Conservation (phyloP, 352 stramenopile species). For the Phytophthora kernoviae region DNA sequence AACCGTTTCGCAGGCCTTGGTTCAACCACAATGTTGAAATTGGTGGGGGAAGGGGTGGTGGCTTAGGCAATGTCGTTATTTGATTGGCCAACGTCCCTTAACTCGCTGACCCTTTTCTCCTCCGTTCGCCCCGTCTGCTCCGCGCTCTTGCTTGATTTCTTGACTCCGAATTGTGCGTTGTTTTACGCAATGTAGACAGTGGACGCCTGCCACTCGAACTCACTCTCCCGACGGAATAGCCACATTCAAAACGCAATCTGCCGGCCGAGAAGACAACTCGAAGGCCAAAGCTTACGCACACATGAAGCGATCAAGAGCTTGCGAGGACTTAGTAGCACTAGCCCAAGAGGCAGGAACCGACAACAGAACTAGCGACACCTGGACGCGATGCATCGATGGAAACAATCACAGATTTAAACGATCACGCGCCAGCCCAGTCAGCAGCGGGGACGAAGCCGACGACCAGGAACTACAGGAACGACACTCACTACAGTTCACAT, state of each 20-base stretch:
- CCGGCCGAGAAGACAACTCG: neutral
- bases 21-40: too few relatives aligned
- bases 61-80: too few relatives aligned
- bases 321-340: conserved; percentile 66
- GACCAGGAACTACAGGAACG: conserved; percentile 15
- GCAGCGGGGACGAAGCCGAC: conserved; percentile 17
- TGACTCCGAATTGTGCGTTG: conserved; percentile 1
- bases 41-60: too few relatives aligned
- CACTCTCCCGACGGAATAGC: neutral
- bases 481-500: conserved; percentile 26
- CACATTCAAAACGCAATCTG: conserved; percentile 6
- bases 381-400: too few relatives aligned
- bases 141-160: conserved; percentile 17
- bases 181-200: neutral
- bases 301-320: conserved; percentile 79
- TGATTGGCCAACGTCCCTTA: too few relatives aligned
- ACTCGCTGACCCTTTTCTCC: too few relatives aligned
- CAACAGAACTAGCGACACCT: conserved; percentile 4
- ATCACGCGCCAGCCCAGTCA: conserved; percentile 21
- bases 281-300: neutral
- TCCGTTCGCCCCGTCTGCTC: neutral
- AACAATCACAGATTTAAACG: conserved; percentile 31
- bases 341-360: conserved; percentile 26
- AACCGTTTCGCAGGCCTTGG: too few relatives aligned
- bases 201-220: neutral